Evolutionary conservation across 1,284 basidiomycete genomes (phyloP), one percentile per base, ranked within the genome.

Genomic region (Mrakiaceae sp.): DNA sequence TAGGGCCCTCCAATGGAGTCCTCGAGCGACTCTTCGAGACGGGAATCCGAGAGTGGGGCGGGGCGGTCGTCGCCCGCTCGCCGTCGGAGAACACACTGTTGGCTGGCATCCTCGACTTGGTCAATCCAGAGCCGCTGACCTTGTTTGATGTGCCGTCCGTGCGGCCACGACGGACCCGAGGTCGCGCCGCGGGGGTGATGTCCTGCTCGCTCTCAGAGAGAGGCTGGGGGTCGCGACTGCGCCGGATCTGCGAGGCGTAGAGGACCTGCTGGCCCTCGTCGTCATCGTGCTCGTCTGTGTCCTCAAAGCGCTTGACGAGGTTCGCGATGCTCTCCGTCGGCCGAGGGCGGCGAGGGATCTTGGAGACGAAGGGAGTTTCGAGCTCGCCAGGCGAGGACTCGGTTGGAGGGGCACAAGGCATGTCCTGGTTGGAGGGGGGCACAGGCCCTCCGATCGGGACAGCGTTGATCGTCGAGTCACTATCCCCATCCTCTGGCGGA

Each of bases 391-490:
- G 27, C 27, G 27, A 27, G 27, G 27, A 27, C 27, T 27, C 27
- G 27, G 27, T 27, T 27, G 27, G 27, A 27, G 27, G 27, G 27
- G 27, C 27, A 27, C 27, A 27, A 27, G 27, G 27, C 27, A 27
- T 27, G 27, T 27, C 27, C 27, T 27, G 27, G 27, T 27, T 27
- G 27, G 27, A 27, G 27, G 27, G 27, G 27, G 27, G 27, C 27
- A 2, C 27, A 27, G 27, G 27, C 27, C 27, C 27, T 27, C 27
- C 27, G 62, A 10, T 44, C 58, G 71, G 71, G 8, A 79, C 76
- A 2, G 87, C 89, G n/a, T 86, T 89, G 64, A 94, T 90, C 0
- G 91, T 95, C 9, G 90, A 93, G 72, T 95, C 91, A 72, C 87
- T 92, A 55, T 90, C 43, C 5, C 16, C 6, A n/a, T 16, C 55